Evolutionary conservation across 805 yeast genomes (phyloP).

Genomic region (Kazachstania viticola): DNA sequence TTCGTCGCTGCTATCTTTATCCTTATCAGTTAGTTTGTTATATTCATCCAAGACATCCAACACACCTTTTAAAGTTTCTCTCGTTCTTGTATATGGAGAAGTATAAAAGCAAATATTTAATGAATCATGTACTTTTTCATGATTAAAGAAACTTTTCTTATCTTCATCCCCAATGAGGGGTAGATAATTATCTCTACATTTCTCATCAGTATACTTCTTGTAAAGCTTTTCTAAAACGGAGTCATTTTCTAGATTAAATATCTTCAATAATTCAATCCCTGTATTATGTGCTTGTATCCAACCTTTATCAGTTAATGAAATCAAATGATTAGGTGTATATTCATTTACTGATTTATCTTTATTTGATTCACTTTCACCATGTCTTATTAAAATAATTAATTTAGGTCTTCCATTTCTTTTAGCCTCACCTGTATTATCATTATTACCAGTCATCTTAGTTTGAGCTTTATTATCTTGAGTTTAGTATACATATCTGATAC

Average conservation of each 20-base stretch:
- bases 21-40: conserved; percentile 4
- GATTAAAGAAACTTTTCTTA: conserved; percentile 6
- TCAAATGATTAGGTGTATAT: conserved; percentile 66
- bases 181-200: neutral
- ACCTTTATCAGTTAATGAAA: conserved; percentile 62
- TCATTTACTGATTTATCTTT: conserved; percentile 69
- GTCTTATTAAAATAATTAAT: conserved; percentile 68
- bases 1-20: no score
- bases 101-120: conserved; percentile 62
- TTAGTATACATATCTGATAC: no score
- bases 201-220: conserved; percentile 5
- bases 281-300: conserved; percentile 49
- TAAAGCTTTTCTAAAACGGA: conserved; percentile 7
- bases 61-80: conserved; percentile 70
- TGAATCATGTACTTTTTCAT: conserved; percentile 30
- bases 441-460: neutral
- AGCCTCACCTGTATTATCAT: neutral
- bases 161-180: conserved; percentile 2
- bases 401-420: conserved; percentile 23
- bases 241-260: conserved; percentile 15
- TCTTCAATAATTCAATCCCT: conserved; percentile 33
- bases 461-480: no score
- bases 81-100: conserved; percentile 73
- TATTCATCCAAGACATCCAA: conserved; percentile 38
- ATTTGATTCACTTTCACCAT: conserved; percentile 88